Evolutionary conservation across 139 green algal species (phyloP).

Genomic region (Pseudopediastrum boryanum): DNA sequence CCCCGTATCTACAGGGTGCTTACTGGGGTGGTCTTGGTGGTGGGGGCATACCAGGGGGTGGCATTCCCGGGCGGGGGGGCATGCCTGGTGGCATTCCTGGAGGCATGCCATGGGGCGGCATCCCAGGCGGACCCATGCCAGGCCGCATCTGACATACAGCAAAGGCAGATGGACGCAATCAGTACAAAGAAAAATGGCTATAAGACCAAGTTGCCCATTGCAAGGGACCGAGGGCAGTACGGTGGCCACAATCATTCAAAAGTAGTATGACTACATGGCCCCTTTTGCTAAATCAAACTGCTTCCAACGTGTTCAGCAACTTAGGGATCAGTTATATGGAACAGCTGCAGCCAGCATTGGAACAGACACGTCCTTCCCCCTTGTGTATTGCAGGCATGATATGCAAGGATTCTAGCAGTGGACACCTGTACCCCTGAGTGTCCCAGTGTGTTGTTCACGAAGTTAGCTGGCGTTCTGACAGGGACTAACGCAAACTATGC

Average conservation of each 20-base stretch:
- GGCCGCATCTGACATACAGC: constrained; percentile 23
- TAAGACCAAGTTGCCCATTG: background rate
- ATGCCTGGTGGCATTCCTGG: constrained; percentile 25
- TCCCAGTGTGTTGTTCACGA: too few species aligned
- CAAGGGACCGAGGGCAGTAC: background rate
- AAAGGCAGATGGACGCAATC: background rate
- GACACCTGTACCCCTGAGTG: too few species aligned
- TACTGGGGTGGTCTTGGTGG: too few species aligned
- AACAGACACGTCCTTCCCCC: too few species aligned
- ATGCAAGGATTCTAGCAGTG: too few species aligned
- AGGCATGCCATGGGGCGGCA: constrained; percentile 60
- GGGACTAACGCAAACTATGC: too few species aligned
- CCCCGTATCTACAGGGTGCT: too few species aligned
- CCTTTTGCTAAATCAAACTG: background rate
- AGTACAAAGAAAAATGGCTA: background rate
- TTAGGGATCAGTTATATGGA: too few species aligned
- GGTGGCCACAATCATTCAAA: background rate
- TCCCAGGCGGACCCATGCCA: constrained; percentile 52
- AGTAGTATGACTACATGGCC: background rate
- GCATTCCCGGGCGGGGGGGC: constrained; percentile 1
- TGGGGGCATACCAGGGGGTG: too few species aligned
- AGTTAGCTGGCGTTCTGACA: too few species aligned
- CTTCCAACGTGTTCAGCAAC: background rate
- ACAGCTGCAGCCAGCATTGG: too few species aligned
- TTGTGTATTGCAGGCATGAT: too few species aligned